Conservation (phyloP, 2,329 filamentous ascomycete species). For the Dactylellina cionopaga region DNA sequence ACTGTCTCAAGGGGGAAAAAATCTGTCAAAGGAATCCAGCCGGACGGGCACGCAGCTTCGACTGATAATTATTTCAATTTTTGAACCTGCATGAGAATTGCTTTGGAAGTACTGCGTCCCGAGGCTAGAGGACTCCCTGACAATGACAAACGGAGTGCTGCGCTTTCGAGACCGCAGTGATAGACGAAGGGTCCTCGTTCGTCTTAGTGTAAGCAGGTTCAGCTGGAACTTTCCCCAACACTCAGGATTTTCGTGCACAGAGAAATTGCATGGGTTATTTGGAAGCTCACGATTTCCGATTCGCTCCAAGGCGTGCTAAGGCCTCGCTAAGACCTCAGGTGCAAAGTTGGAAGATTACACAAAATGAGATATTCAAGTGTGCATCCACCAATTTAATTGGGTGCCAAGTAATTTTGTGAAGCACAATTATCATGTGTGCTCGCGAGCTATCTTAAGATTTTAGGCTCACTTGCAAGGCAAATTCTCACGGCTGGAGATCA, state of each 20-base stretch:
- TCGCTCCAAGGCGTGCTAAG: slow-evolving; percentile 20
- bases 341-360: slow-evolving; percentile 5
- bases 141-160: no score
- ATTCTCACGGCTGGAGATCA: slow-evolving; percentile 12
- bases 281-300: slow-evolving; percentile 44
- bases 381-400: slow-evolving; percentile 30
- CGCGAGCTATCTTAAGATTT: slow-evolving; percentile 22
- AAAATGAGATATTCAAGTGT: slow-evolving; percentile 39
- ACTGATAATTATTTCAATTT: not conserved
- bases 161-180: not conserved
- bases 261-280: slow-evolving; percentile 39
- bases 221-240: slow-evolving; percentile 18
- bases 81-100: no score
- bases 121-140: no score
- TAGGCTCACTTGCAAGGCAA: slow-evolving; percentile 38
- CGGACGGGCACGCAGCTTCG: not conserved
- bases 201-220: slow-evolving; percentile 28
- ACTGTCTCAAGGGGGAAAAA: not conserved
- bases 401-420: no score
- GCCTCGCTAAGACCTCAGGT: slow-evolving; percentile 10
- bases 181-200: no score
- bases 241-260: no score
- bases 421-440: no score
- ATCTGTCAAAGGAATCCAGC: not conserved
- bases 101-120: no score